Percentiles rank a stretch among this genome's conserved stretches.
phyloP scores from a whole-genome alignment of 2,329 filamentous ascomycete species.

The Allantophomopsis cytisporea region DNA sequence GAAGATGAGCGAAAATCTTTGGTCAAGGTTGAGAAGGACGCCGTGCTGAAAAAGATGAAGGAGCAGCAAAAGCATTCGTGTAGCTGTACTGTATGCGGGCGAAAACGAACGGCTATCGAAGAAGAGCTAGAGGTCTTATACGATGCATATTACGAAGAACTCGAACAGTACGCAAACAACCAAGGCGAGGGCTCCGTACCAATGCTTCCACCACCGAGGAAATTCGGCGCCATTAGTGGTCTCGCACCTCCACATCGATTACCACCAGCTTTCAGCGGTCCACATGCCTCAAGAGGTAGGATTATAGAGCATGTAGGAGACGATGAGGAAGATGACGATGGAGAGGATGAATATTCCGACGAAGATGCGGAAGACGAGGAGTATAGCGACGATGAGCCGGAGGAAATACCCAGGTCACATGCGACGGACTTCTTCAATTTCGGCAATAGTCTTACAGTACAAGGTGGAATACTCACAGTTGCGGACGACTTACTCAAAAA shows the following conservation, averaged over 20 bases:
- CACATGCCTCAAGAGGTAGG: slow-evolving; percentile 61
- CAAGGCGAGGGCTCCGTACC: slow-evolving; percentile 57
- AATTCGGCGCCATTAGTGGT: slow-evolving; percentile 40
- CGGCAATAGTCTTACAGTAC: slow-evolving; percentile 91
- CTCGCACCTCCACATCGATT: slow-evolving; percentile 43
- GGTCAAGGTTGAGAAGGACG: slow-evolving; percentile 97
- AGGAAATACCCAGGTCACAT: slow-evolving; percentile 50
- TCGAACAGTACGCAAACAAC: slow-evolving; percentile 92
- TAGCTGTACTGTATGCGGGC: slow-evolving; percentile 92
- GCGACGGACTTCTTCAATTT: slow-evolving; percentile 91
- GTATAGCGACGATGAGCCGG: slow-evolving; percentile 51
- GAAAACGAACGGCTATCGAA: slow-evolving; percentile 93
- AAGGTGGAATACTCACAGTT: slow-evolving; percentile 94
- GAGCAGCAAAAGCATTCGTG: slow-evolving; percentile 99
- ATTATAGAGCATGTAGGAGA: slow-evolving; percentile 52
- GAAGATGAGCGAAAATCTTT: slow-evolving; percentile 91
- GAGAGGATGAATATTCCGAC: slow-evolving; percentile 27
- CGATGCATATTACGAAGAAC: slow-evolving; percentile 95
- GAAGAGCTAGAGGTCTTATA: slow-evolving; percentile 96
- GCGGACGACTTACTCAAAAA: slow-evolving; percentile 98
- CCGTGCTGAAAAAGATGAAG: slow-evolving; percentile 98
- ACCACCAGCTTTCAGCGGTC: slow-evolving; percentile 43
- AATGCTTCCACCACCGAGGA: slow-evolving; percentile 53
- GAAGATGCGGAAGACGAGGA: slow-evolving; percentile 49
- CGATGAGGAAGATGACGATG: slow-evolving; percentile 33